Base-by-base conservation (phyloP, 177 flowering plant genomes). In the Vitis hybrid region DNA sequence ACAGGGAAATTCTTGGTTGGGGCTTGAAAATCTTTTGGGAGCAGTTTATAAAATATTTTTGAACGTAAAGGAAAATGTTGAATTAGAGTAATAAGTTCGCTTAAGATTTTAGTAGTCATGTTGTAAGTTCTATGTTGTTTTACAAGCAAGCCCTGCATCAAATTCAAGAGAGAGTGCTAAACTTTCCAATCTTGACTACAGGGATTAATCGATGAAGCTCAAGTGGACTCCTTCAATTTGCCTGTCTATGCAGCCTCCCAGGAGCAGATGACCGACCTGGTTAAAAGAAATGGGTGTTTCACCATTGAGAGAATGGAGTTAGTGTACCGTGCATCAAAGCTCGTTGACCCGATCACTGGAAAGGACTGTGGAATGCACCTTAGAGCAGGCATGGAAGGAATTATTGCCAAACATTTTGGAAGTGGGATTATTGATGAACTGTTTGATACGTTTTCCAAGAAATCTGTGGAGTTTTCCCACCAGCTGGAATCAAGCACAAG, bases 151-250 rank as follows among this genome's bases (percentile, higher is more conserved):
- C 27, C 27, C 27, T 24, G 27, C 27, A 24, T 24, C 27, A 24
- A 24, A 24, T 24, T 24, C 27, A 24, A 24, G 27, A 24, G 24
- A 24, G 27, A 24, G 27, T 24, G 27, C 27, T 24, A 2, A 24
- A 24, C 27, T 24, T 19, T 18, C 24, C 19, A 19, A 21, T 46
- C 2, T 13, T 57, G 6, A 13, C 55, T 56, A 48, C 71, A 78
- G 77, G 77, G 77, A 35, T 2, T 70, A 49, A 24, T 79, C 2
- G 27, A 30, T 14, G 68, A 24, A 12, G 68, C 17, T 49, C n/a
- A 51, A 19, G 46, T 52, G 57, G 58, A 65, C 30, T 65, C 11
- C 14, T 65, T 65, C 57, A 52, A 65, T 35, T 24, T 65, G 32
- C 68, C 68, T 0, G 14, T 50, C n/a, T 65, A 65, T 15, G 4